Percentiles rank a stretch among this genome's conserved stretches.
Conservation (phyloP, 1,139 yeast species). For the Yamadazyma atmosphaerica region DNA sequence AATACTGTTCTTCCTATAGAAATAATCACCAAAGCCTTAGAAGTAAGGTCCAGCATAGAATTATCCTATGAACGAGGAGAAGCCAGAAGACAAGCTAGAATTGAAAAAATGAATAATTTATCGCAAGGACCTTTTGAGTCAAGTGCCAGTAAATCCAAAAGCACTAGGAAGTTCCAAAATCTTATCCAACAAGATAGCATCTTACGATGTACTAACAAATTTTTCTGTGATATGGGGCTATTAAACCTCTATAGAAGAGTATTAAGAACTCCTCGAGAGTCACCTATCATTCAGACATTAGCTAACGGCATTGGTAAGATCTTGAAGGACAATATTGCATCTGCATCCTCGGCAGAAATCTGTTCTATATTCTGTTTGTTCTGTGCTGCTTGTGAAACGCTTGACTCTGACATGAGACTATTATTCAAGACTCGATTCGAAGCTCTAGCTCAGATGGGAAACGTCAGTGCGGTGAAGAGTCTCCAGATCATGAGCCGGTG, state of each 20-base stretch:
- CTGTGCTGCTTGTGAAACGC: conserved; percentile 60
- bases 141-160: conserved; percentile 5
- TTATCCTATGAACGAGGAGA: conserved; percentile 36
- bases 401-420: conserved; percentile 30
- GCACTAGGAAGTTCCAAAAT: conserved; percentile 11
- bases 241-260: conserved; percentile 60
- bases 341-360: conserved; percentile 52
- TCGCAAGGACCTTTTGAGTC: neutral
- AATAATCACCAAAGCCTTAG: conserved; percentile 46
- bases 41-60: conserved; percentile 40
- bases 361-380: conserved; percentile 58
- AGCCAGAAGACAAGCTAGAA: conserved; percentile 30
- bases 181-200: conserved; percentile 36
- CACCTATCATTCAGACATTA: conserved; percentile 47
- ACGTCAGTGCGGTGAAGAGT: conserved; percentile 50
- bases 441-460: conserved; percentile 43
- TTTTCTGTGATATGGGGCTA: conserved; percentile 57
- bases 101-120: conserved; percentile 22
- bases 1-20: conserved; percentile 27
- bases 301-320: conserved; percentile 41
- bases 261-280: conserved; percentile 45
- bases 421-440: conserved; percentile 41
- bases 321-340: conserved; percentile 37
- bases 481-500: conserved; percentile 51
- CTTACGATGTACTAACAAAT: conserved; percentile 52